Percentiles rank a stretch among this genome's conserved stretches.
Conservation (phyloP, 2,329 filamentous ascomycete genomes). For the Leptographium radiaticola region DNA sequence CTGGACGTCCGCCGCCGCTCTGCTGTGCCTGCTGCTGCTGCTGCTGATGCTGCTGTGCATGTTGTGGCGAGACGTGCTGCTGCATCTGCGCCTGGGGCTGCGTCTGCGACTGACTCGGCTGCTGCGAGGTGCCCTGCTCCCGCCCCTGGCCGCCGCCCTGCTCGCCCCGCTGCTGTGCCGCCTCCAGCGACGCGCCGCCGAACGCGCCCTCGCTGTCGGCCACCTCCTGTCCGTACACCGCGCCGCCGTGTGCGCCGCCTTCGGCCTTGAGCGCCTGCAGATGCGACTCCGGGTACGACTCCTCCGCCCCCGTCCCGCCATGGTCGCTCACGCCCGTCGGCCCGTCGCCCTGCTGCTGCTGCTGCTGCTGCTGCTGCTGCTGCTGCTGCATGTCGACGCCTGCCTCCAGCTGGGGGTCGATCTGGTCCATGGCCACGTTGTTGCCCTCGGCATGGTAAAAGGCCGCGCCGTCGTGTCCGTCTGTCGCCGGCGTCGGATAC, state of each 20-base stretch:
- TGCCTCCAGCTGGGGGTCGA: slow-evolving; percentile 16
- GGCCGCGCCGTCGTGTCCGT: slow-evolving; percentile 26
- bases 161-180: slow-evolving; percentile 4
- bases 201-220: slow-evolving; percentile 1
- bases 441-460: slow-evolving; percentile 23
- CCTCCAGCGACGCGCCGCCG: slow-evolving; percentile 1
- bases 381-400: slow-evolving; percentile 12
- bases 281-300: slow-evolving; percentile 11
- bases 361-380: neutral
- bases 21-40: slow-evolving; percentile 27
- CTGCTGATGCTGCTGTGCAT: slow-evolving; percentile 10
- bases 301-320: neutral
- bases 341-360: no score
- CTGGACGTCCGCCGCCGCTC: slow-evolving; percentile 16
- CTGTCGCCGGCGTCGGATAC: slow-evolving; percentile 33
- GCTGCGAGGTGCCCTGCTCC: slow-evolving; percentile 11
- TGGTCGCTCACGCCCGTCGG: no score
- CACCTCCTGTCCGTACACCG: slow-evolving; percentile 1
- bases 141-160: neutral
- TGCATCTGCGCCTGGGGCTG: neutral
- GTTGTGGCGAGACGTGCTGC: neutral
- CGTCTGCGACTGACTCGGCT: slow-evolving; percentile 15
- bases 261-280: slow-evolving; percentile 10
- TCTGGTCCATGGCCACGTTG: slow-evolving; percentile 14
- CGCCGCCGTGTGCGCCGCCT: neutral